These are phyloP conservation scores for Cladosporium sp. DNA, from an alignment of 2,329 filamentous ascomycete species.

Conservation along the genomic window DNA sequence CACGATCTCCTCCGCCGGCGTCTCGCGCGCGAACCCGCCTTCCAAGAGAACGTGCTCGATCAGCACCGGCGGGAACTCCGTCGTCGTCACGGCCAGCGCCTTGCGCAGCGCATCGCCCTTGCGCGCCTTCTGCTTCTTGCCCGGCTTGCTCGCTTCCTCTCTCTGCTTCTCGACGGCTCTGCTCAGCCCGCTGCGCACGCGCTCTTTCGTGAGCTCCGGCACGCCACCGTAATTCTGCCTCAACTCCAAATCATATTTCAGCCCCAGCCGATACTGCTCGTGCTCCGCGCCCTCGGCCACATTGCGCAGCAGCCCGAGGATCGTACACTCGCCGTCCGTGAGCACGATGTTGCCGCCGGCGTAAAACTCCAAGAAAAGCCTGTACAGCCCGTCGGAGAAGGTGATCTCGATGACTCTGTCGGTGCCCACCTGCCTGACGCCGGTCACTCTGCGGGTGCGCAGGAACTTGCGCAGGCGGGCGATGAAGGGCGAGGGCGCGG, in stretches of 20 bases:
- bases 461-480: slow-evolving; percentile 78
- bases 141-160: slow-evolving; percentile 40
- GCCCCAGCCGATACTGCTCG: slow-evolving; percentile 70
- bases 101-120: slow-evolving; percentile 69
- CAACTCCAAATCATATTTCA: slow-evolving; percentile 72
- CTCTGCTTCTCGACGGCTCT: slow-evolving; percentile 57
- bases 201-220: slow-evolving; percentile 66
- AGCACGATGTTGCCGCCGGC: slow-evolving; percentile 92
- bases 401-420: slow-evolving; percentile 88
- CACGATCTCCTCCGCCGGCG: slow-evolving; percentile 64
- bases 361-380: slow-evolving; percentile 90
- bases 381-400: slow-evolving; percentile 86
- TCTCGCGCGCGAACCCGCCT: slow-evolving; percentile 61
- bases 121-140: slow-evolving; percentile 67
- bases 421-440: slow-evolving; percentile 78
- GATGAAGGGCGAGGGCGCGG: slow-evolving; percentile 79
- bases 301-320: slow-evolving; percentile 71
- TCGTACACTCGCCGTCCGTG: slow-evolving; percentile 76
- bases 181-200: slow-evolving; percentile 63
- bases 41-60: slow-evolving; percentile 77
- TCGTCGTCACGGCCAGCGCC: slow-evolving; percentile 74
- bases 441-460: slow-evolving; percentile 77
- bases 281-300: slow-evolving; percentile 78
- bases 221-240: slow-evolving; percentile 77
- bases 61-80: slow-evolving; percentile 80